phyloP scores from a whole-genome alignment of 2,329 filamentous ascomycete species.

The Blastomyces gilchristii region DNA sequence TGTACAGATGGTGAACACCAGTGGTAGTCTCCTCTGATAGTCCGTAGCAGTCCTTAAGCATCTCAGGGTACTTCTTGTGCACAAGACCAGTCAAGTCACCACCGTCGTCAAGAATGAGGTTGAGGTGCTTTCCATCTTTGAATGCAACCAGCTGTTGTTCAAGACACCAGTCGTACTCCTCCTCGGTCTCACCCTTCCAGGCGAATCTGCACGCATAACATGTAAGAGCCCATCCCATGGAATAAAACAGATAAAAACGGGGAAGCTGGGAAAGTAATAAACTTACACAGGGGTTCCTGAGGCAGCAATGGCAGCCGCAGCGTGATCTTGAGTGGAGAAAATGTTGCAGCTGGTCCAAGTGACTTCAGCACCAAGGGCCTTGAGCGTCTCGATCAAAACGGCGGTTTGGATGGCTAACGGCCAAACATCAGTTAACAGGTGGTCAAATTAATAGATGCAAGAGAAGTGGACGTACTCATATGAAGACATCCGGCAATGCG shows the following conservation, averaged over 20 bases:
- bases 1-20: conserved; percentile 98
- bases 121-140: conserved; percentile 92
- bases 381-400: conserved; percentile 97
- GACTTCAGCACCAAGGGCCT: conserved; percentile 87
- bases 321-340: conserved; percentile 98
- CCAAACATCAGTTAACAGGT: conserved; percentile 12
- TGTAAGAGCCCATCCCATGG: background rate
- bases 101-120: conserved; percentile 98
- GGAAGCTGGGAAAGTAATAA: background rate
- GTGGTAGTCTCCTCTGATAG: conserved; percentile 99
- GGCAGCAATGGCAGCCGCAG: conserved; percentile 92
- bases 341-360: conserved; percentile 99
- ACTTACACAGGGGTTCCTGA: conserved; percentile 72
- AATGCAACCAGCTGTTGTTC: conserved; percentile 96
- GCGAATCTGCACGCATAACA: conserved; percentile 42
- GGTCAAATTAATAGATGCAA: conserved; percentile 12
- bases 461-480: conserved; percentile 58
- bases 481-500: conserved; percentile 96
- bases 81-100: conserved; percentile 94
- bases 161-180: conserved; percentile 99
- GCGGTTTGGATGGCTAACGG: conserved; percentile 82
- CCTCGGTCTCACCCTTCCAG: conserved; percentile 91
- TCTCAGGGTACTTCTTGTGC: conserved; percentile 96
- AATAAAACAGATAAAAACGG: background rate
- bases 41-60: conserved; percentile 97